Conservation (phyloP, 768 basidiomycete genomes). For the Kwoniella europaea region DNA sequence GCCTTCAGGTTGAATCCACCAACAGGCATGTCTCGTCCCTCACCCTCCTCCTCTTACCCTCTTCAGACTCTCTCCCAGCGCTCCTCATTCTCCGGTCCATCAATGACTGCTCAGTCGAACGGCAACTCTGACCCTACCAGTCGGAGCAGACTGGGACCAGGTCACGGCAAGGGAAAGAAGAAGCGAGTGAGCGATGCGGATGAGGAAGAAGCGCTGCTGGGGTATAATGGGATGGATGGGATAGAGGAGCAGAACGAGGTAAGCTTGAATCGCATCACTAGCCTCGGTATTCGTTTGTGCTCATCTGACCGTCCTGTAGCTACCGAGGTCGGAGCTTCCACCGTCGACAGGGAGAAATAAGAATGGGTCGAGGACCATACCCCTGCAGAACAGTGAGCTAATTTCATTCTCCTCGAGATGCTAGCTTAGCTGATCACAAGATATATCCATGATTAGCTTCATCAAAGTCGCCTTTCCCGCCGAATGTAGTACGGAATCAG, state of each 20-base stretch:
- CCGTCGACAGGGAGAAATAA: constrained; percentile 7
- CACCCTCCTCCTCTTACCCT: constrained; percentile 32
- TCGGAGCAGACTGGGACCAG: background rate
- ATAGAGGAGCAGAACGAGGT: constrained; percentile 13
- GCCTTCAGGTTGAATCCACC: background rate
- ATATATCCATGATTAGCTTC: too few relatives aligned
- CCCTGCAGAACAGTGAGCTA: constrained; percentile 38
- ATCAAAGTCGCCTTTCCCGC: constrained; percentile 61
- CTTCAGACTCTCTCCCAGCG: constrained; percentile 39
- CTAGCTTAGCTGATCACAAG: too few relatives aligned
- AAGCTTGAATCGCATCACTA: too few relatives aligned
- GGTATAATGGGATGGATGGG: constrained; percentile 2
- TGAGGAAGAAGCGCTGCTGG: constrained; percentile 42
- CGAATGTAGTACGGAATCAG: constrained; percentile 94
- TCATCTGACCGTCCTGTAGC: background rate
- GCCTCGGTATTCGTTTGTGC: too few relatives aligned
- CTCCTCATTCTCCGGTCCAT: constrained; percentile 30
- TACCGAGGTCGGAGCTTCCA: background rate
- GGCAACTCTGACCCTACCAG: background rate
- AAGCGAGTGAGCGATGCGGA: constrained; percentile 47
- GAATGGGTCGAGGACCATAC: constrained; percentile 47
- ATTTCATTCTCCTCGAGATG: background rate
- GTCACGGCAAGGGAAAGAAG: constrained; percentile 42
- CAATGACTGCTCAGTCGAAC: constrained; percentile 14
- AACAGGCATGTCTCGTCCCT: constrained; percentile 15